A percentile compares a stretch with the other conserved stretches of the same genome.
Evolutionary conservation across 352 stramenopile species (phyloP).

Genomic region (Pythium vanterpoolii): DNA sequence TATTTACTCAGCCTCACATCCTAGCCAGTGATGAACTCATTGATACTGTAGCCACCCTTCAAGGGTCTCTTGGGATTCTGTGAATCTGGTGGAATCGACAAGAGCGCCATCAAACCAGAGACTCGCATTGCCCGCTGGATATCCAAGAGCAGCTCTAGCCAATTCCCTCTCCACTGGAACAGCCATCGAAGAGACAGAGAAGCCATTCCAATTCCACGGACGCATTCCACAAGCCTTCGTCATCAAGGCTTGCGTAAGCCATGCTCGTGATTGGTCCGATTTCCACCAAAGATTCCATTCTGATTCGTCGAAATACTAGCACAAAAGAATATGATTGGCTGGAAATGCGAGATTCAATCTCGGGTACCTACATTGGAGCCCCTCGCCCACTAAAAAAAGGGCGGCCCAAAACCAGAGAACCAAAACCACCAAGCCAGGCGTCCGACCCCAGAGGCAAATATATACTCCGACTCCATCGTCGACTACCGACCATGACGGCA

Average conservation of each 20-base stretch:
- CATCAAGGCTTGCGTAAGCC: not conserved
- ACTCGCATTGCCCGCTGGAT: too few relatives aligned
- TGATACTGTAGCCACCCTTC: too few relatives aligned
- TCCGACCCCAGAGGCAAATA: too few relatives aligned
- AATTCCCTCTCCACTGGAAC: too few relatives aligned
- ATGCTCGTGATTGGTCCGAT: not conserved
- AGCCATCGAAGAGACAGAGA: too few relatives aligned
- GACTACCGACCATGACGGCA: not conserved
- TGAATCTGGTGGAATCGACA: too few relatives aligned
- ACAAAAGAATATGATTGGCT: not conserved
- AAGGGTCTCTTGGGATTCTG: too few relatives aligned
- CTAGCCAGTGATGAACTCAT: too few relatives aligned
- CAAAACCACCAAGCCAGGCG: not conserved
- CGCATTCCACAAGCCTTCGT: not conserved
- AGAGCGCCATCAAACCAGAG: too few relatives aligned
- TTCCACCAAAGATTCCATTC: not conserved
- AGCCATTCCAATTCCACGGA: not conserved
- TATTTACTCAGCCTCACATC: too few relatives aligned
- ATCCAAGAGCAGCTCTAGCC: too few relatives aligned
- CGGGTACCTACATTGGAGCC: not conserved
- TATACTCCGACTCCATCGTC: not conserved
- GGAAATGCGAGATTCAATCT: not conserved
- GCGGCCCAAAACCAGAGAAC: not conserved
- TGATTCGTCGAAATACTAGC: not conserved
- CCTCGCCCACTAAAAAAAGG: not conserved